Base-by-base conservation (phyloP, 805 yeast species). In the Barnettozyma pratensis region DNA sequence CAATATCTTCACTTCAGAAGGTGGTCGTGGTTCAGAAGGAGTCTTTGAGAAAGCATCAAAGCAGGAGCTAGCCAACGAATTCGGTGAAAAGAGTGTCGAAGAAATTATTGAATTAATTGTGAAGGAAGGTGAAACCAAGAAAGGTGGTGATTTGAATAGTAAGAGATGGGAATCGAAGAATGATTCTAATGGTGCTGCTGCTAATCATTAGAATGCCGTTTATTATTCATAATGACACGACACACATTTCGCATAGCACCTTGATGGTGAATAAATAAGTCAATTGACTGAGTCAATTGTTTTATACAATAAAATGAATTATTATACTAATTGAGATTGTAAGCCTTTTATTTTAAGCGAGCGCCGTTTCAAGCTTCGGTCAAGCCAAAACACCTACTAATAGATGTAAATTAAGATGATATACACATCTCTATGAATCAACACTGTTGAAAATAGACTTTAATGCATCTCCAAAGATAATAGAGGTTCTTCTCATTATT, bases 21-120 rank as follows among this genome's bases (percentile, higher is more conserved):
- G 71, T 27, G 85, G 87, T 41, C 69, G 69, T 38, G 96, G 96
- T 32, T 69, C 80, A 4, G 86, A 80, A 57, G 96, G 96, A 48
- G 73, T 75, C 7, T 62, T 85, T 28, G 87, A 83, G 45, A 82
- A 79, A 58, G 96, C 92, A 3, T 83, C 92, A 7, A 76, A 79
- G 48, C 69, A 72, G 19, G 85, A 82, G 51, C 62, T 88, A 37
- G 74, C 73, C 44, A 76, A 76, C 53, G 94, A 87, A 59, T 88
- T 89, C 55, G 92, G 90, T 30, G 70, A 76, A 43, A 70, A 68
- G 38, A 59, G 37, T 3, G 44, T 64, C 4, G 87, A 83, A 46
- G 83, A 78, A 29, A 74, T 77, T n/a, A 75, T 88, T 48, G 75
- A 75, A 47, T 61, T 66, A 44, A 85, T 89, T 44, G 59, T 87